These are phyloP conservation scores for Fraxinus americana DNA, from an alignment of 257 asterid genomes.

Conservation along the genomic window DNA sequence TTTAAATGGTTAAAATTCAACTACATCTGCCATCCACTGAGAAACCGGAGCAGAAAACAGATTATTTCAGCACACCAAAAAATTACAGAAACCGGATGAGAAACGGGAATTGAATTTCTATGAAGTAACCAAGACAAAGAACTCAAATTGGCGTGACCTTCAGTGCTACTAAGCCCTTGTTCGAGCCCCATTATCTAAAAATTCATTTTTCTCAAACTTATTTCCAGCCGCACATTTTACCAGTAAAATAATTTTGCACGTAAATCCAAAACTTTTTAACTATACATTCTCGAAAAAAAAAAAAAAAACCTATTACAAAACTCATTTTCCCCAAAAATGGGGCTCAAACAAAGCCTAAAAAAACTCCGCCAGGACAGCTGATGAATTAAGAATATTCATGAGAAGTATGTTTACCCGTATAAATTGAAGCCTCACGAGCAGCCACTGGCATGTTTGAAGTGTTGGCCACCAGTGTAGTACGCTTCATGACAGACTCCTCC, in stretches of 20 bases:
- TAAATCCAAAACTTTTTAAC: too few species aligned
- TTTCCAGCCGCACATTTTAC: too few species aligned
- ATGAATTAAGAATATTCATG: slow-evolving; percentile 11
- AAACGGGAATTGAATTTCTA: not conserved
- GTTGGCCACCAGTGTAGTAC: slow-evolving; percentile 98
- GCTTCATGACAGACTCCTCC: slow-evolving; percentile 99
- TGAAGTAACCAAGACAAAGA: not conserved
- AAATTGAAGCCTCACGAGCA: slow-evolving; percentile 99
- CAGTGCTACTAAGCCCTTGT: not conserved
- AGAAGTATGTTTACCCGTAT: slow-evolving; percentile 63
- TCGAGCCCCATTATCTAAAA: too few species aligned
- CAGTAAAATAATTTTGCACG: too few species aligned
- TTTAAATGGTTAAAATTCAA: not conserved
- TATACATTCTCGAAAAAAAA: too few species aligned
- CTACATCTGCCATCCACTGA: not conserved
- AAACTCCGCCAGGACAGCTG: not conserved
- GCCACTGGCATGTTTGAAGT: slow-evolving; percentile 99
- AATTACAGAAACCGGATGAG: not conserved
- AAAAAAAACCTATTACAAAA: too few species aligned
- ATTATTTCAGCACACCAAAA: not conserved
- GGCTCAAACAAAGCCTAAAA: not conserved
- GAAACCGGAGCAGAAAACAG: not conserved
- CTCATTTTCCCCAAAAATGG: too few species aligned
- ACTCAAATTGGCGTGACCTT: not conserved
- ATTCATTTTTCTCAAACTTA: too few species aligned